phyloP scores from a whole-genome alignment of 2,329 filamentous ascomycete genomes.

The Exophiala oligosperma region DNA sequence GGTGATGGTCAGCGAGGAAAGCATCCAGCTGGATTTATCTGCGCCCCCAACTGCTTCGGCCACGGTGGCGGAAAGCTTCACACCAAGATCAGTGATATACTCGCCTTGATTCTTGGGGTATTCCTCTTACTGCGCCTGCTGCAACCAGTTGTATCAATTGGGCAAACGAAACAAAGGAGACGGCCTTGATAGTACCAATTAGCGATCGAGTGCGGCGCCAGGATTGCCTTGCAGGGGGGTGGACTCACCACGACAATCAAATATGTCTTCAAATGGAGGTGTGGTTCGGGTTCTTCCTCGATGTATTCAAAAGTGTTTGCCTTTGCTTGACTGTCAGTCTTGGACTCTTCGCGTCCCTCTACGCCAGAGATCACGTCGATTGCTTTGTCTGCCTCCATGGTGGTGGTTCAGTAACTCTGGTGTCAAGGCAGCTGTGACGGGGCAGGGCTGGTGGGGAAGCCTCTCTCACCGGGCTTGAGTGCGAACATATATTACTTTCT shows the following conservation, averaged over 20 bases:
- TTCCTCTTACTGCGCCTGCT: conserved; percentile 2
- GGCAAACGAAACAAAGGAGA: conserved; percentile 7
- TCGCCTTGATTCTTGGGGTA: not conserved
- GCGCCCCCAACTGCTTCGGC: conserved; percentile 6
- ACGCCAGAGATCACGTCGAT: not conserved
- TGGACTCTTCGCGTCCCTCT: conserved; percentile 1
- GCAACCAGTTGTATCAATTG: conserved; percentile 8
- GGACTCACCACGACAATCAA: conserved; percentile 7
- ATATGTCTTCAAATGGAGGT: conserved; percentile 10
- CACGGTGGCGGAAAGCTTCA: conserved; percentile 3
- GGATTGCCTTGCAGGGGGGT: not conserved
- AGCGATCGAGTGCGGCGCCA: not conserved
- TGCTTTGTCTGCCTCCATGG: not conserved
- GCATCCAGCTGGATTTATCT: conserved; percentile 5
- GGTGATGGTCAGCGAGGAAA: conserved; percentile 2
- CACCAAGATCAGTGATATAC: not conserved
- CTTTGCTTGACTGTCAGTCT: not conserved
- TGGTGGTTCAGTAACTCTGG: not conserved
- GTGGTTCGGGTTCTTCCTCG: conserved; percentile 7
- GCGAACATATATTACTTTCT: conserved; percentile 2
- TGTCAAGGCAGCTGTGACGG: not conserved
- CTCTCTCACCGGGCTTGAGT: not conserved
- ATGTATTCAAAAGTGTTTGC: conserved; percentile 2
- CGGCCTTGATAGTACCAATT: not conserved
- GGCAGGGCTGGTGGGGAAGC: not conserved